Conservation (phyloP, 2,329 filamentous ascomycete species). For the Aspergillus melleus region DNA sequence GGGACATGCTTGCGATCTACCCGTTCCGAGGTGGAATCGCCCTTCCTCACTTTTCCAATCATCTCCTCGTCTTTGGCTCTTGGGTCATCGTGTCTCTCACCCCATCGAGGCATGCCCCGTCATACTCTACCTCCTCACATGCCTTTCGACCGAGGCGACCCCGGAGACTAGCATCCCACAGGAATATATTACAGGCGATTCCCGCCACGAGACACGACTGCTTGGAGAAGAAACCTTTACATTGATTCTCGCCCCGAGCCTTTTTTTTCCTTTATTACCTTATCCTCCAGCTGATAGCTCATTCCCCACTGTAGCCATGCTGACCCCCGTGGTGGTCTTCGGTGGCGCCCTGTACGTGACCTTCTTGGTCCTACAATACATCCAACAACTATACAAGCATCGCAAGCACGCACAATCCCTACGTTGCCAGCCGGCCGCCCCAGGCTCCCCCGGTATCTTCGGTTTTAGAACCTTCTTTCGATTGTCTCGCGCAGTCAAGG, state of each 20-base stretch:
- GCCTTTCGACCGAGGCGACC: not conserved
- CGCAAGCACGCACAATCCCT: slow-evolving; percentile 27
- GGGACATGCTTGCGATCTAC: slow-evolving; percentile 18
- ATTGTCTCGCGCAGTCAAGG: slow-evolving; percentile 23
- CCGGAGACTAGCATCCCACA: not conserved
- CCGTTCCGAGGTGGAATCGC: not conserved
- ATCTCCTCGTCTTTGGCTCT: not conserved
- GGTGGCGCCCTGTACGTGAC: slow-evolving; percentile 20
- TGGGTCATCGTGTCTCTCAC: not conserved
- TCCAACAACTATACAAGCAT: slow-evolving; percentile 23
- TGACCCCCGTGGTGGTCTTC: slow-evolving; percentile 20
- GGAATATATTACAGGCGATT: not conserved
- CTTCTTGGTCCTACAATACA: slow-evolving; percentile 24
- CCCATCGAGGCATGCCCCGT: not conserved
- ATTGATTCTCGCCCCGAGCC: no score
- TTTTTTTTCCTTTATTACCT: not conserved
- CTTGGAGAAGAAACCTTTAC: not conserved
- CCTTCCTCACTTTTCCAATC: slow-evolving; percentile 1
- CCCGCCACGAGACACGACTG: not conserved
- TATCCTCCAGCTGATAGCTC: not conserved
- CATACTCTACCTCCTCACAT: not conserved
- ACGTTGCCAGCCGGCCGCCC: slow-evolving; percentile 24
- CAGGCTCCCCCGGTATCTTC: slow-evolving; percentile 15
- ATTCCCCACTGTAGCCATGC: slow-evolving; percentile 17
- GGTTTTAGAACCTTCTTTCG: slow-evolving; percentile 29